These are phyloP conservation scores for Piromyces finnis DNA, from an alignment of 192 early-diverging fungal species.

Conservation along the genomic window DNA sequence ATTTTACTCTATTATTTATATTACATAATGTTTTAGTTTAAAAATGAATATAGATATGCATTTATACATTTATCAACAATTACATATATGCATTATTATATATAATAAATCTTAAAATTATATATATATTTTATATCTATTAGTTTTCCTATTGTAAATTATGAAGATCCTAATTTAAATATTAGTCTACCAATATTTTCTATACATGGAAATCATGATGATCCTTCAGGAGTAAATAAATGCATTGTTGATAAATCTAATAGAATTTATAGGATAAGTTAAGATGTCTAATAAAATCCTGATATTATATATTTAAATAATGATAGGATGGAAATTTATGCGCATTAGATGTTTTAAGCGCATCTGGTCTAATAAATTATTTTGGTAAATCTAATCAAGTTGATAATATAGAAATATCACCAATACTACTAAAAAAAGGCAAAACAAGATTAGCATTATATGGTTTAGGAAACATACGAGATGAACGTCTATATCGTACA, in stretches of 20 bases:
- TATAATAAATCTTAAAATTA: too few species aligned
- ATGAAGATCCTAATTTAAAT: constrained; percentile 73
- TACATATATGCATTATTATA: too few species aligned
- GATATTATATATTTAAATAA: too few species aligned
- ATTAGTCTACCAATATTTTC: constrained; percentile 75
- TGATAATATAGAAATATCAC: constrained; percentile 60
- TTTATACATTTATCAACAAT: too few species aligned
- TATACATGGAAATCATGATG: constrained; percentile 96
- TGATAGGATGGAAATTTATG: constrained; percentile 51
- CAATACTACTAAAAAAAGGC: constrained; percentile 69
- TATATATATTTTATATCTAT: not conserved
- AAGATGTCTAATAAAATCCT: too few species aligned
- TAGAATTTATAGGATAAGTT: too few species aligned
- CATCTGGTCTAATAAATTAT: constrained; percentile 76
- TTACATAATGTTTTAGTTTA: not conserved
- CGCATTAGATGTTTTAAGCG: constrained; percentile 63
- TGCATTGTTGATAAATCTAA: too few species aligned
- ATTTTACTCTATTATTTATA: not conserved
- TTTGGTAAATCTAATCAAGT: constrained; percentile 60
- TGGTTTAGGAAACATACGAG: constrained; percentile 83
- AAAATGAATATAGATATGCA: not conserved
- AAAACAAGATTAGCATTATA: constrained; percentile 57
- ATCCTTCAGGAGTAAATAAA: constrained; percentile 53
- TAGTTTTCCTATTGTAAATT: constrained; percentile 54
- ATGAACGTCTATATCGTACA: constrained; percentile 67